phyloP scores from a whole-genome alignment of 768 basidiomycete species.

The Panaeolus papilionaceus region DNA sequence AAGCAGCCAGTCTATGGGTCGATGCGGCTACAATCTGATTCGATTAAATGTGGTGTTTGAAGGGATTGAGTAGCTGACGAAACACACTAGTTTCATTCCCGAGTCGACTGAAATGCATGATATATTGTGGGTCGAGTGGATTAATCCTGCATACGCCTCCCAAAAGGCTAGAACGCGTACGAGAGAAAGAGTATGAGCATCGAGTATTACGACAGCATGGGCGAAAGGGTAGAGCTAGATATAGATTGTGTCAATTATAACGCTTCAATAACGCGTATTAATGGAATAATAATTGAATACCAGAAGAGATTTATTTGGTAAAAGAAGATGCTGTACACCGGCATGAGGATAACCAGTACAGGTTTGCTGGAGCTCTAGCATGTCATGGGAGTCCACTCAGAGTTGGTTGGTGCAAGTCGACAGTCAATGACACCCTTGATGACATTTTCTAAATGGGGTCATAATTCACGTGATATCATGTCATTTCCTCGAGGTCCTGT shows the following conservation, averaged over 20 bases:
- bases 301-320: slow-evolving; percentile 61
- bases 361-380: slow-evolving; percentile 48
- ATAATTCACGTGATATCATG: slow-evolving; percentile 27
- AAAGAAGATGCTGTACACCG: slow-evolving; percentile 60
- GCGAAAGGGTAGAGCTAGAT: slow-evolving; percentile 74
- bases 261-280: background rate
- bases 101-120: slow-evolving; percentile 74
- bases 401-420: background rate
- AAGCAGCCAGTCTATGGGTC: slow-evolving; percentile 72
- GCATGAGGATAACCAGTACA: slow-evolving; percentile 57
- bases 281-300: slow-evolving; percentile 45
- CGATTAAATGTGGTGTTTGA: slow-evolving; percentile 24
- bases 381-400: slow-evolving; percentile 28
- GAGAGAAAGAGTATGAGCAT: slow-evolving; percentile 71
- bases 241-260: slow-evolving; percentile 15
- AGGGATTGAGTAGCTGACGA: slow-evolving; percentile 11
- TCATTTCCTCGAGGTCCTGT: slow-evolving; percentile 22
- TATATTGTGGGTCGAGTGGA: slow-evolving; percentile 50
- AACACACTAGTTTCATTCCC: slow-evolving; percentile 81
- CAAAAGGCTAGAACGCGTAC: slow-evolving; percentile 78
- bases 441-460: background rate
- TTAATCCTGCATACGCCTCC: slow-evolving; percentile 77
- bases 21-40: slow-evolving; percentile 76
- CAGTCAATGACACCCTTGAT: background rate
- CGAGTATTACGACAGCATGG: slow-evolving; percentile 71